These are phyloP conservation scores for Didymella glomerata DNA, from an alignment of 2,329 filamentous ascomycete species.

Conservation along the genomic window DNA sequence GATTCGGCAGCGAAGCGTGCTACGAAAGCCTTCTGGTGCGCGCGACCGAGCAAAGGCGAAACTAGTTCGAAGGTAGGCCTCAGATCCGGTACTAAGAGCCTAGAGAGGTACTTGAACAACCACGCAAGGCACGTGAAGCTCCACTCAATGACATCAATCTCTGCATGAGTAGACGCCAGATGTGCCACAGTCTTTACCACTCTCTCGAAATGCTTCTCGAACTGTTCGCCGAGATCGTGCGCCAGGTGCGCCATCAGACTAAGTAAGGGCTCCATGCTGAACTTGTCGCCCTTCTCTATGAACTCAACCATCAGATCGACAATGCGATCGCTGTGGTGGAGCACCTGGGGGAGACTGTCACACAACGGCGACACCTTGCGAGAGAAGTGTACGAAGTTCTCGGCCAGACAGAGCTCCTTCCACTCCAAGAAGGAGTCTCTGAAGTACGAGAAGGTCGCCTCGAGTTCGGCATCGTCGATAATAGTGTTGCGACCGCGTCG, in stretches of 20 bases:
- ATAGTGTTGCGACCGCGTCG: constrained; percentile 86
- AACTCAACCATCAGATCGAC: constrained; percentile 78
- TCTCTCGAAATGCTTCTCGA: constrained; percentile 85
- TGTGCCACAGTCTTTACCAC: constrained; percentile 78
- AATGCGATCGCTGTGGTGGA: constrained; percentile 88
- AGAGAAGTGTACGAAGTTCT: constrained; percentile 79
- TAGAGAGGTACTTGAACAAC: constrained; percentile 95
- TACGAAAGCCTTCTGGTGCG: constrained; percentile 83
- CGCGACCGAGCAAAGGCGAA: constrained; percentile 82
- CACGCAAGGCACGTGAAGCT: constrained; percentile 93
- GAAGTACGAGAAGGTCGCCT: constrained; percentile 85
- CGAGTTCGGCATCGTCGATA: constrained; percentile 79
- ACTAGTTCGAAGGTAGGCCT: constrained; percentile 85
- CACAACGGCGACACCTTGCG: constrained; percentile 78
- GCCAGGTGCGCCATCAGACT: constrained; percentile 91
- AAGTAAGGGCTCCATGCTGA: constrained; percentile 84
- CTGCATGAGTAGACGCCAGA: constrained; percentile 78
- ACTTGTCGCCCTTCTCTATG: constrained; percentile 78
- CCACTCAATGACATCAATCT: constrained; percentile 95
- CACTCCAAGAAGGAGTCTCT: constrained; percentile 84
- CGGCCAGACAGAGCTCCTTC: constrained; percentile 89
- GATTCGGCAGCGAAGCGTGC: constrained; percentile 93
- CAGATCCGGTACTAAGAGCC: constrained; percentile 84
- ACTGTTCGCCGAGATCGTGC: constrained; percentile 86
- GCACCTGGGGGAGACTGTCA: constrained; percentile 89